phyloP scores from a whole-genome alignment of 768 basidiomycete genomes.

The Suillus ampliporus region DNA sequence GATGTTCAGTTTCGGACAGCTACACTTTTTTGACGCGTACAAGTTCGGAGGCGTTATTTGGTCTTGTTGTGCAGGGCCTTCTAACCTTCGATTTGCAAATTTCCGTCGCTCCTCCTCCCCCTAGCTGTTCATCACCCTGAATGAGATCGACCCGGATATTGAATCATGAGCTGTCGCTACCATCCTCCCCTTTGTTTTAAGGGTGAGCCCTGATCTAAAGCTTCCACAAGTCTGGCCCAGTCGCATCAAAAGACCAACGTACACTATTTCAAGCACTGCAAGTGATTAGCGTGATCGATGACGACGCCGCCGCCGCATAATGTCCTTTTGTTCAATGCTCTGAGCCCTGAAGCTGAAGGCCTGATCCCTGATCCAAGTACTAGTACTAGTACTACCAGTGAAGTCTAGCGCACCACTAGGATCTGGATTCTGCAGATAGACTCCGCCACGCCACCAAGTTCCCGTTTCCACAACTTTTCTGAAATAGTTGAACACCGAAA shows the following conservation, averaged over 20 bases:
- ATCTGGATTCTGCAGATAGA: neutral
- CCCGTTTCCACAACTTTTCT: neutral
- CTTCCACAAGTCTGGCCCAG: neutral
- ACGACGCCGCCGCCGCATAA: neutral
- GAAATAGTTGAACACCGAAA: neutral
- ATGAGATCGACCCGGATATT: too few species aligned
- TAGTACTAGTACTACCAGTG: neutral
- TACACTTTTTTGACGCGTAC: slow-evolving; percentile 18
- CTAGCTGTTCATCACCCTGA: neutral
- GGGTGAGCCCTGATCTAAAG: neutral
- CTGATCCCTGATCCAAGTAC: neutral
- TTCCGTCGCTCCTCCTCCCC: neutral
- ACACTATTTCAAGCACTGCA: neutral
- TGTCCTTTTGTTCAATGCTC: neutral
- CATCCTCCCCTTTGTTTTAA: neutral
- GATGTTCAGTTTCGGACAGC: slow-evolving; percentile 20
- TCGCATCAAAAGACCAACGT: neutral
- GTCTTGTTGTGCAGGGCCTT: slow-evolving; percentile 1
- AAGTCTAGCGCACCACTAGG: neutral
- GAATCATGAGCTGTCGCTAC: too few species aligned
- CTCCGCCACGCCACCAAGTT: neutral
- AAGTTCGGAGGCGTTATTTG: slow-evolving; percentile 31
- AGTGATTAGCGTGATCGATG: neutral
- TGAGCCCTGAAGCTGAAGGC: neutral
- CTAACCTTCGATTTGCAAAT: neutral